phyloP scores from a whole-genome alignment of 352 stramenopile species.

The Globisporangium acanthophoron region DNA sequence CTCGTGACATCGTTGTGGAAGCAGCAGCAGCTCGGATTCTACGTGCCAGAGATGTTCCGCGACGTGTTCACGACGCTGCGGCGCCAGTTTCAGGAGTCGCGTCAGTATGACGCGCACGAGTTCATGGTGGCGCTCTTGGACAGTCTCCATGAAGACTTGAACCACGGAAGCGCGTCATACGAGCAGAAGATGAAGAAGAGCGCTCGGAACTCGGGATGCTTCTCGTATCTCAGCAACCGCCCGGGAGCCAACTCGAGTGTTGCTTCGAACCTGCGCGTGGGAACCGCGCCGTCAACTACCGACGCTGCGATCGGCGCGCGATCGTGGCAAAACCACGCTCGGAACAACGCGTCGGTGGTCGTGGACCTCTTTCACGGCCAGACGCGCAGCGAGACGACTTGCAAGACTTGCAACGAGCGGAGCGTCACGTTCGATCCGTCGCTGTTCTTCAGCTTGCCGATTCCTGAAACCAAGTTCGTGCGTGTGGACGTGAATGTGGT shows the following conservation, averaged over 20 bases:
- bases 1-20: constrained; percentile 67
- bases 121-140: constrained; percentile 96
- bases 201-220: constrained; percentile 13
- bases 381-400: constrained; percentile 93
- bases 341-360: constrained; percentile 93
- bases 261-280: neutral
- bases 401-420: constrained; percentile 88
- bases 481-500: constrained; percentile 63
- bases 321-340: constrained; percentile 90
- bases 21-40: constrained; percentile 40
- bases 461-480: constrained; percentile 79
- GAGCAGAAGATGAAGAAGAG: neutral
- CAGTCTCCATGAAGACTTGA: constrained; percentile 98
- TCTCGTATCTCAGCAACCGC: constrained; percentile 14
- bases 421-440: constrained; percentile 97
- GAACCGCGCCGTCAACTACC: constrained; percentile 8
- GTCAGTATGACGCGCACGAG: constrained; percentile 96
- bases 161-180: constrained; percentile 31
- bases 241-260: neutral
- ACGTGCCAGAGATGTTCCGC: constrained; percentile 47
- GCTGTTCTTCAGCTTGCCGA: constrained; percentile 92
- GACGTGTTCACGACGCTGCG: constrained; percentile 64
- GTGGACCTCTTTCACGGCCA: constrained; percentile 96
- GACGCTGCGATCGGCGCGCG: constrained; percentile 83
- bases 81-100: constrained; percentile 65